A percentile compares a stretch with the other conserved stretches of the same genome.
Conservation (phyloP, 2,329 filamentous ascomycete genomes). For the Cryphonectria japonica region DNA sequence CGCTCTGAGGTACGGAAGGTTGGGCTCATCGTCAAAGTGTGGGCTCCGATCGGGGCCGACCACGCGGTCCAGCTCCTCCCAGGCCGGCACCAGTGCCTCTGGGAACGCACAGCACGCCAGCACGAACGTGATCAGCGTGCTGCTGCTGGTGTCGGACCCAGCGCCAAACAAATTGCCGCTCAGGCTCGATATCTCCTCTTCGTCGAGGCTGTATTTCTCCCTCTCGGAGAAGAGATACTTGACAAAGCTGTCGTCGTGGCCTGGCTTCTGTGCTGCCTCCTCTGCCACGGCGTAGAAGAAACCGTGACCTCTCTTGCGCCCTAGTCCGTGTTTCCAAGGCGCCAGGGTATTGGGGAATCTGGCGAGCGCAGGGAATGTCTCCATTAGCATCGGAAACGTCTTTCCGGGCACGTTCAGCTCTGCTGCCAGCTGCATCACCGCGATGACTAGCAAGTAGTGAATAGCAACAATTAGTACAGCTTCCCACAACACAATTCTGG, state of each 20-base stretch:
- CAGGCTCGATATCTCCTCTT: constrained; percentile 50
- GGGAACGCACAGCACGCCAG: constrained; percentile 55
- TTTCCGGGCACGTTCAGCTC: constrained; percentile 59
- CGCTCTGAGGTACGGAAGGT: constrained; percentile 56
- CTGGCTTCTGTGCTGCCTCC: constrained; percentile 48
- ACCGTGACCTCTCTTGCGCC: constrained; percentile 50
- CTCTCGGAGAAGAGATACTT: constrained; percentile 53
- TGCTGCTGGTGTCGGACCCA: constrained; percentile 53
- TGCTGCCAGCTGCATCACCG: constrained; percentile 60
- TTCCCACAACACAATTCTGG: too few relatives aligned
- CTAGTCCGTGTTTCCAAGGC: constrained; percentile 55
- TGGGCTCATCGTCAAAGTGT: constrained; percentile 49
- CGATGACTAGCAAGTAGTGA: constrained; percentile 46
- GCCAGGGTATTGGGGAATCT: constrained; percentile 52
- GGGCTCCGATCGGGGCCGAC: constrained; percentile 53
- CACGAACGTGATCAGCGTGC: constrained; percentile 51
- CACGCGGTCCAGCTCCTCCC: constrained; percentile 56
- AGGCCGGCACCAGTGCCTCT: constrained; percentile 50
- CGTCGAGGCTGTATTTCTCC: constrained; percentile 49
- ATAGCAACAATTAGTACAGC: not conserved
- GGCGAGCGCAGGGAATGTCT: constrained; percentile 56
- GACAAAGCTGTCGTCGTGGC: constrained; percentile 45
- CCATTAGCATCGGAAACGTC: constrained; percentile 60
- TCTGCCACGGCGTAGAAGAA: constrained; percentile 58
- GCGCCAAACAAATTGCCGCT: constrained; percentile 54